Base-by-base conservation (phyloP, 2,329 filamentous ascomycete species). In the Colletotrichum noveboracense region DNA sequence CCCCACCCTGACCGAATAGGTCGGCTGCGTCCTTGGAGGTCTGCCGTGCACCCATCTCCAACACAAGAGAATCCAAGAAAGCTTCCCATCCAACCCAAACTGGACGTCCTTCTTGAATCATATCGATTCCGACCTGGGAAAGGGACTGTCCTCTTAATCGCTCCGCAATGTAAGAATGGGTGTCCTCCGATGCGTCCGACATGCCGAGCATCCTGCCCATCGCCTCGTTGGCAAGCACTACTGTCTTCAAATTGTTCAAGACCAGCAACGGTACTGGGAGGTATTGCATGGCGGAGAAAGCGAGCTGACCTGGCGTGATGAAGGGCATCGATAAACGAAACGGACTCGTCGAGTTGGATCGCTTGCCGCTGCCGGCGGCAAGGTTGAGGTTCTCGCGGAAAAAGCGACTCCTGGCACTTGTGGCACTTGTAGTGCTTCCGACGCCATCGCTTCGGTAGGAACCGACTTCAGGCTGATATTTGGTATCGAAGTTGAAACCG, bases 211-310 rank as follows among this genome's bases (percentile, higher is more conserved):
- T 84, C 70, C 91, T 89, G 2, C 92, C 93, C 90, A 95, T 93
- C 24, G 94, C 92, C 78, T 95, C 93, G 79, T 96, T 96, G 36
- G 93, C 94, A 55, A 96, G 83, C 2, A 94, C 88, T 5, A 96
- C 89, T 0, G 92, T 94, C 83, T 95, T 96, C 34, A 90, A 80
- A 43, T 88, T 91, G 66, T 93, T 93, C 43, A 96, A 85, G 2
- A 96, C 91, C 43, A 96, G 82, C 6, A 95, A 82, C 0, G 94
- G 94, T 62, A 95, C 91, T 0, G 94, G 94, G 7, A 96, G 87
- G 80, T 94, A 95, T 80, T 94, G 93, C 84, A 96, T 86, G 7
- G 93, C 92, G 1, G 92, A 90, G 75, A 94, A 91, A 26, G 93
- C 92, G 52, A 93, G 84, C 79, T 91, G 89, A 2, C 86, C 88